Evolutionary conservation across 257 asterid genomes (phyloP).

Genomic region (Nicotiana otophora): DNA sequence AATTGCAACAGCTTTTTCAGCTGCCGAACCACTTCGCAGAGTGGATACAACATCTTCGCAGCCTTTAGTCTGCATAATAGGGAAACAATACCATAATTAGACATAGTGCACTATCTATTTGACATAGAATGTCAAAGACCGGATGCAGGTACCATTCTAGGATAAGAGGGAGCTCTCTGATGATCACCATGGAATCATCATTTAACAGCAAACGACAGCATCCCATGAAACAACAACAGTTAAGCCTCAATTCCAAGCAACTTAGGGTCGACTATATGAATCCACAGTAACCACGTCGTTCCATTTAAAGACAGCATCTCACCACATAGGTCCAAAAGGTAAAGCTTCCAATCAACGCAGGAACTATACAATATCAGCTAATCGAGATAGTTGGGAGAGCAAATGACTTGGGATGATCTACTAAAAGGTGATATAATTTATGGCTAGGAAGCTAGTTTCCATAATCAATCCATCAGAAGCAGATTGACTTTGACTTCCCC

Average conservation of each 20-base stretch:
- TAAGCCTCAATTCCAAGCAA: neutral
- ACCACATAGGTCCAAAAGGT: conserved; percentile 2
- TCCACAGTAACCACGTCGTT: neutral
- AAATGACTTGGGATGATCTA: neutral
- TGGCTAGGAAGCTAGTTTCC: neutral
- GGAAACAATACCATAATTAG: neutral
- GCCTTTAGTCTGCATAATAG: conserved; percentile 59
- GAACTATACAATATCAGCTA: neutral
- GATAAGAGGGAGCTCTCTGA: neutral
- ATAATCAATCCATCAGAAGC: neutral
- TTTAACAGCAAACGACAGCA: neutral
- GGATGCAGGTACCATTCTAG: neutral
- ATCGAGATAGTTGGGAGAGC: neutral
- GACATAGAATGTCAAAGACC: neutral
- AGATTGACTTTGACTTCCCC: neutral
- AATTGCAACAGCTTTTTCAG: conserved; percentile 81
- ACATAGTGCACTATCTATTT: neutral
- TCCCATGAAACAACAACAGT: neutral
- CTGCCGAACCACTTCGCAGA: conserved; percentile 90
- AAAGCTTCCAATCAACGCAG: neutral
- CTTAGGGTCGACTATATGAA: neutral
- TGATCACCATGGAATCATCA: neutral
- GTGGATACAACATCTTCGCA: conserved; percentile 86
- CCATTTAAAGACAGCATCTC: neutral
- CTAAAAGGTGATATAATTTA: neutral